Percentiles rank a stretch among this genome's conserved stretches.
These are phyloP conservation scores for Fusarium mangiferae DNA, from an alignment of 2,329 filamentous ascomycete species.

Conservation along the genomic window DNA sequence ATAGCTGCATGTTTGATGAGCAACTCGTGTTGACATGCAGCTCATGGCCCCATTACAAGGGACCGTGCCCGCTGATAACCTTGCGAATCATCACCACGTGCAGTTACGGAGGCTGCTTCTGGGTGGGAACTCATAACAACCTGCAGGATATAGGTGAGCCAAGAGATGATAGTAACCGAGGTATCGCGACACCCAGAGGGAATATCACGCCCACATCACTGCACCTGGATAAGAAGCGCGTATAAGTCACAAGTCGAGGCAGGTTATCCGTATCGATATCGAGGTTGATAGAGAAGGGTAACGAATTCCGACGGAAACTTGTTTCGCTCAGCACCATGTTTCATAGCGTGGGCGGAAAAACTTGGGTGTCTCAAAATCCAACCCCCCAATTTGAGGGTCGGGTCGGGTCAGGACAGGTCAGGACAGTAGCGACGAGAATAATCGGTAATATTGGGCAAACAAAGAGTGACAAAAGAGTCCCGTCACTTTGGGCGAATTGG, in stretches of 20 bases:
- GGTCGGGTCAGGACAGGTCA: neutral
- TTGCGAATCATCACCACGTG: conserved; percentile 28
- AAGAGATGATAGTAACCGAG: conserved; percentile 13
- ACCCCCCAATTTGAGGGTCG: neutral
- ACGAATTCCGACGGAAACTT: conserved; percentile 10
- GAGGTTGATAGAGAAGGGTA: conserved; percentile 11
- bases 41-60: conserved; percentile 24
- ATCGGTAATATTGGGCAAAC: conserved; percentile 21
- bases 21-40: conserved; percentile 34
- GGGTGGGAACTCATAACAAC: conserved; percentile 9
- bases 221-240: neutral
- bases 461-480: conserved; percentile 22
- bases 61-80: conserved; percentile 24
- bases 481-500: conserved; percentile 13
- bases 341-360: conserved; percentile 19
- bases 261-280: neutral
- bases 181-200: neutral
- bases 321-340: conserved; percentile 31
- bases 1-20: conserved; percentile 33
- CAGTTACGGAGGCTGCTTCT: conserved; percentile 9
- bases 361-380: conserved; percentile 17
- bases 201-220: neutral
- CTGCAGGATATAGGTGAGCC: conserved; percentile 23
- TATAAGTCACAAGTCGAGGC: conserved; percentile 3
- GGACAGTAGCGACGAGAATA: conserved; percentile 13